Base-by-base conservation (phyloP, 768 basidiomycete genomes). In the Tephrocybe sp. region DNA sequence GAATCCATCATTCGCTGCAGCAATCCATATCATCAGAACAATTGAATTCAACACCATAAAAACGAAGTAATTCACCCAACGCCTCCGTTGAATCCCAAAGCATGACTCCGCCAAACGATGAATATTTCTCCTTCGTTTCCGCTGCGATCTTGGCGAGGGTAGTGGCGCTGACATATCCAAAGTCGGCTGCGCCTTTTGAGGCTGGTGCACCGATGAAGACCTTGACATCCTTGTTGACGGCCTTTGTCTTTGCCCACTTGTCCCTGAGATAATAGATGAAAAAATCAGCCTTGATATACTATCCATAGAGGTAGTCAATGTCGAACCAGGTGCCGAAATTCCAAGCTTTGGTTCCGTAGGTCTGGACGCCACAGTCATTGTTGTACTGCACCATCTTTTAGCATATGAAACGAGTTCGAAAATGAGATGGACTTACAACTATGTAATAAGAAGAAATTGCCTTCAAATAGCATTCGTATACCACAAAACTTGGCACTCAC, bases 181-280 rank as follows among this genome's bases (percentile, higher is more conserved):
- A 73, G 11, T 75, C 73, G 3, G 80, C 80, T 4, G 80, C 79
- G 2, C 69, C 66, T 2, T 71, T 58, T 0, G 78, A 69, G 2
- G 79, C 79, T 1, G 81, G 79, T 11, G 78, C 81, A 32, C 81
- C 81, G 54, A 83, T 76, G 62, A 72, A 81, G 30, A 82, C 62
- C 63, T 82, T 83, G 48, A 81, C 76, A 58, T 77, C 68, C 58
- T 60, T 65, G 70, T 81, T 81, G 1, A 74, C 69, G 9, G 80
- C 78, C 6, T 63, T 61, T 10, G 68, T 78, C 68, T 76, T 78
- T 1, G 81, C 81, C 80, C 80, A 83, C 63, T 66, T 76, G 52
- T 80, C 78, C 80, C 79, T 65, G n/a, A n/a, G n/a, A n/a, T n/a
- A n/a, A 45, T 11, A 28, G 42, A 17, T 15, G 15, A 32, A 17